These are phyloP conservation scores for Poronia punctata DNA, from an alignment of 495 filamentous ascomycete species.

Conservation along the genomic window DNA sequence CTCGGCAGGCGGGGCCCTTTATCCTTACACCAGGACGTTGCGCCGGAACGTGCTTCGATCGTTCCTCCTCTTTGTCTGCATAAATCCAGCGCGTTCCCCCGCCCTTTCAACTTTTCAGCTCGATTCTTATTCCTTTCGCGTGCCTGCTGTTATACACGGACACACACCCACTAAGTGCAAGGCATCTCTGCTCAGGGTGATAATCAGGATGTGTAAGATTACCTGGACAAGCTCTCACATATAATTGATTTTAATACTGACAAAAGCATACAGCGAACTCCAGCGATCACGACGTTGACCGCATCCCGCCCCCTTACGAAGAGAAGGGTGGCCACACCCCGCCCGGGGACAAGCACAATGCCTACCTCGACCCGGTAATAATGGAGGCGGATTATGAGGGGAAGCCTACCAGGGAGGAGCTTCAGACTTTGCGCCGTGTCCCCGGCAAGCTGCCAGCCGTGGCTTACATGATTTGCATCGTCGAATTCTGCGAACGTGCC, in stretches of 20 bases:
- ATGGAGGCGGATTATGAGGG: conserved; percentile 38
- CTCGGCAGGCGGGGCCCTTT: too few relatives aligned
- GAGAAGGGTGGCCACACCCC: conserved; percentile 20
- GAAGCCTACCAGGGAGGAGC: conserved; percentile 53
- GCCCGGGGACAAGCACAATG: conserved; percentile 16
- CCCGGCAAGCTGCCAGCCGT: conserved; percentile 46
- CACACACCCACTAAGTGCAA: too few relatives aligned
- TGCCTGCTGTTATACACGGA: too few relatives aligned
- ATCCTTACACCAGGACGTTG: too few relatives aligned
- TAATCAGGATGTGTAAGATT: conserved; percentile 1
- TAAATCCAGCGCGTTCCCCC: too few relatives aligned
- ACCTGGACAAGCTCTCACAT: background rate
- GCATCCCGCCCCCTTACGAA: conserved; percentile 12
- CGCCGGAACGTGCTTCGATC: too few relatives aligned
- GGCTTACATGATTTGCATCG: conserved; percentile 49
- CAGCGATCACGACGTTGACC: conserved; percentile 11
- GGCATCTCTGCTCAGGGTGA: too few relatives aligned
- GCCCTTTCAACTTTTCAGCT: too few relatives aligned
- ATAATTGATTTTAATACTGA: background rate
- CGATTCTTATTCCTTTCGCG: too few relatives aligned
- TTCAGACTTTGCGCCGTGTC: conserved; percentile 47
- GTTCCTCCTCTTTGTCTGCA: too few relatives aligned
- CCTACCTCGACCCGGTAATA: conserved; percentile 23
- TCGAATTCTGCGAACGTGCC: conserved; percentile 56
- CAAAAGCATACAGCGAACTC: conserved; percentile 1